These are phyloP conservation scores for Trifolium dubium DNA, from an alignment of 306 rosid species.

Conservation along the genomic window DNA sequence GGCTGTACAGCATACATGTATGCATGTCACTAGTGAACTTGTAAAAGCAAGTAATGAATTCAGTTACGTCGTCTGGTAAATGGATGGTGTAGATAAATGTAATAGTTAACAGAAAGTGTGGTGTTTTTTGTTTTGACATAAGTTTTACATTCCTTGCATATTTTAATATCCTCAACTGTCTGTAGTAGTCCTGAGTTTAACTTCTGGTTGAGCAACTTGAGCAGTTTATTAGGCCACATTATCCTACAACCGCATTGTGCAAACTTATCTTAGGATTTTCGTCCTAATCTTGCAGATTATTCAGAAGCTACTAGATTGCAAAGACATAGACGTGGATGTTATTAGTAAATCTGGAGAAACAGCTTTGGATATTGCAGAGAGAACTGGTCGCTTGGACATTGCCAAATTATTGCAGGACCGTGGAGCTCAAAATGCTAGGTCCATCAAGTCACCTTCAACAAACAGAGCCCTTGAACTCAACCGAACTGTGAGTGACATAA, in stretches of 20 bases:
- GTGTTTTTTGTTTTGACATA: neutral
- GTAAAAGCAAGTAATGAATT: conserved; percentile 6
- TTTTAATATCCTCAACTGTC: conserved; percentile 23
- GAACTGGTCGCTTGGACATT: conserved; percentile 48
- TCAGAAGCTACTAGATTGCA: conserved; percentile 54
- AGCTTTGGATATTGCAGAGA: conserved; percentile 71
- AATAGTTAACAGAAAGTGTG: conserved; percentile 16
- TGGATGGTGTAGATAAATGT: conserved; percentile 6
- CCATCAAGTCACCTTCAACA: conserved; percentile 51
- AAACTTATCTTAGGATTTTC: conserved; percentile 18
- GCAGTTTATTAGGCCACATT: conserved; percentile 28
- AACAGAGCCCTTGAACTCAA: conserved; percentile 64
- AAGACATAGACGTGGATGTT: conserved; percentile 50
- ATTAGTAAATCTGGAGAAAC: conserved; percentile 73
- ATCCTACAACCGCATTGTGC: conserved; percentile 28
- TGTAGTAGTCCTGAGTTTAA: conserved; percentile 2
- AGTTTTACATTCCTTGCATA: neutral
- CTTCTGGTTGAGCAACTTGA: conserved; percentile 3
- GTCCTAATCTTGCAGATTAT: conserved; percentile 56
- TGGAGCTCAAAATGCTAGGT: conserved; percentile 67
- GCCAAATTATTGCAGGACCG: conserved; percentile 51
- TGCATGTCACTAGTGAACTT: conserved; percentile 20
- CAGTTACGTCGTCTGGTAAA: conserved; percentile 3
- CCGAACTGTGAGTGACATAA: conserved; percentile 77
- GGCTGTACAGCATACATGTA: neutral